Percentiles rank a stretch among this genome's conserved stretches.
phyloP scores from a whole-genome alignment of 1,284 basidiomycete genomes.

The Boletus nobilissimus region DNA sequence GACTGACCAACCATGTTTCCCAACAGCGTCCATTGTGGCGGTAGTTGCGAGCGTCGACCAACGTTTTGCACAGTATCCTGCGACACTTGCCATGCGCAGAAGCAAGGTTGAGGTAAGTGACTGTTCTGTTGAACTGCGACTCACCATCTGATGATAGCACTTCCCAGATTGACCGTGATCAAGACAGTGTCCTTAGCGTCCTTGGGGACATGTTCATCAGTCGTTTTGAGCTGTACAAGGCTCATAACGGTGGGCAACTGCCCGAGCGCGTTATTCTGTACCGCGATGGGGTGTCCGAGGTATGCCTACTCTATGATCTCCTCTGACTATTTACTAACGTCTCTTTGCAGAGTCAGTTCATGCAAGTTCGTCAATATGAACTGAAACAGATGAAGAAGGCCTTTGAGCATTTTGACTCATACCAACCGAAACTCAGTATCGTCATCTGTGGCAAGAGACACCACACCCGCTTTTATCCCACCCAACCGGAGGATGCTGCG shows the following conservation, averaged over 20 bases:
- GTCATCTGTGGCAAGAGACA: constrained; percentile 84
- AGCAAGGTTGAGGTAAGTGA: constrained; percentile 69
- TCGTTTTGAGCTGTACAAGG: constrained; percentile 66
- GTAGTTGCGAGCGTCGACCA: constrained; percentile 78
- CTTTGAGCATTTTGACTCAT: constrained; percentile 64
- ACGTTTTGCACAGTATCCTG: constrained; percentile 76
- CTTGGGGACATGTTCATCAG: constrained; percentile 75
- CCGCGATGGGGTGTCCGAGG: constrained; percentile 81
- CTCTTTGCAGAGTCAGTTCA: constrained; percentile 68
- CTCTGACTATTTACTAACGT: neutral
- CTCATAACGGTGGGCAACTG: constrained; percentile 58
- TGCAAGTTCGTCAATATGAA: constrained; percentile 66
- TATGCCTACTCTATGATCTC: constrained; percentile 31
- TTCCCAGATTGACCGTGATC: constrained; percentile 69
- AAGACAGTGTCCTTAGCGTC: constrained; percentile 40
- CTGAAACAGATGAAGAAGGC: constrained; percentile 65
- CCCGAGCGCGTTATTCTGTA: constrained; percentile 76
- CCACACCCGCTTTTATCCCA: constrained; percentile 75
- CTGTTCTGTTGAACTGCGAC: neutral
- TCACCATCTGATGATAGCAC: neutral
- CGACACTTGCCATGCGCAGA: constrained; percentile 69
- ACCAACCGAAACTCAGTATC: constrained; percentile 73
- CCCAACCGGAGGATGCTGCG: constrained; percentile 62
- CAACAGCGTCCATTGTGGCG: constrained; percentile 72
- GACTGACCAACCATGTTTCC: neutral